These are phyloP conservation scores for Primulina tabacum DNA, from an alignment of 257 asterid genomes.

Conservation along the genomic window DNA sequence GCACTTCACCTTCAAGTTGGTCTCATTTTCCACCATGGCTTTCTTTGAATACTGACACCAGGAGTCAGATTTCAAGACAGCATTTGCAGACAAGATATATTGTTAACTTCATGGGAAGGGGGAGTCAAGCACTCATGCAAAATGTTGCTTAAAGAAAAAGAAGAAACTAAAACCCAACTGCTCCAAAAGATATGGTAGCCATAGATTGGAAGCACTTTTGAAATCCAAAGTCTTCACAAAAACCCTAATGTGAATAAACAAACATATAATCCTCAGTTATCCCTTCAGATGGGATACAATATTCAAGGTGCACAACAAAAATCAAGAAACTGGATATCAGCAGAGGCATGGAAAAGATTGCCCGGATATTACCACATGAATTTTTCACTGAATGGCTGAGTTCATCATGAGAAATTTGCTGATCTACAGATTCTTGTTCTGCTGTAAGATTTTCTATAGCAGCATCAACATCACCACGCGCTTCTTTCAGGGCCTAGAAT, in stretches of 20 bases:
- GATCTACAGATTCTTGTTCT: slow-evolving; percentile 52
- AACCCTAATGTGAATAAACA: background rate
- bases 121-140: background rate
- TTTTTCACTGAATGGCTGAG: slow-evolving; percentile 29
- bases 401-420: slow-evolving; percentile 40
- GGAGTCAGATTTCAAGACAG: background rate
- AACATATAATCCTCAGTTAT: slow-evolving; percentile 14
- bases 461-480: slow-evolving; percentile 72
- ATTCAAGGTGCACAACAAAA: slow-evolving; percentile 4
- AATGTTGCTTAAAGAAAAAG: background rate
- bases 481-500: slow-evolving; percentile 55
- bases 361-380: slow-evolving; percentile 44
- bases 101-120: background rate
- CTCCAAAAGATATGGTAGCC: slow-evolving; percentile 11
- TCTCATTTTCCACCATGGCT: too few species aligned
- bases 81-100: background rate
- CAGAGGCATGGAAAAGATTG: slow-evolving; percentile 26
- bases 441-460: slow-evolving; percentile 68
- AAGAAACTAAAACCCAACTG: slow-evolving; percentile 4
- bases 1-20: too few species aligned
- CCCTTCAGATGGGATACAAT: slow-evolving; percentile 1
- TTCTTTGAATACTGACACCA: background rate
- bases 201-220: slow-evolving; percentile 3
- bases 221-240: slow-evolving; percentile 4
- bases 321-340: slow-evolving; percentile 14